Evolutionary conservation across 2,329 filamentous ascomycete species (phyloP).

Genomic region (Ilyonectria sp.): DNA sequence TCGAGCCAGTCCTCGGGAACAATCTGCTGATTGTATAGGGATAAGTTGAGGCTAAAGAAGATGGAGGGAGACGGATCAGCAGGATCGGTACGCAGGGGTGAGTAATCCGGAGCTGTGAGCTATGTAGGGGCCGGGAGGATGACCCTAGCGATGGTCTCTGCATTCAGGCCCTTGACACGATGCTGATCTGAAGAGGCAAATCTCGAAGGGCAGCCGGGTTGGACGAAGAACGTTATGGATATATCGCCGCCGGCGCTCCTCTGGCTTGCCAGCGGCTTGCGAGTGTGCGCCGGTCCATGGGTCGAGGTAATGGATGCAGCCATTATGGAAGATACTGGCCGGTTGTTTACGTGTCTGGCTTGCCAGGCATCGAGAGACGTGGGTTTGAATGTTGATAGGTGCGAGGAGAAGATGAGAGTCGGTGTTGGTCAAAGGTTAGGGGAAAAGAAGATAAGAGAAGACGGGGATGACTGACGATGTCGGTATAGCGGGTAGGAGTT

Average conservation of each 20-base stretch:
- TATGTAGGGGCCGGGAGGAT: too few relatives aligned
- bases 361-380: background rate
- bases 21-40: too few relatives aligned
- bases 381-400: background rate
- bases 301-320: background rate
- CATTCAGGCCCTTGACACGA: too few relatives aligned
- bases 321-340: background rate
- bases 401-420: background rate
- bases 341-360: background rate
- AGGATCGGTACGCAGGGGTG: too few relatives aligned
- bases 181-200: background rate
- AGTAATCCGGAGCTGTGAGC: too few relatives aligned
- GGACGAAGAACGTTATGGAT: background rate
- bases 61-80: too few relatives aligned
- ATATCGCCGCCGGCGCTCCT: slow-evolving; percentile 7
- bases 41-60: too few relatives aligned
- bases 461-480: background rate
- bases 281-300: background rate
- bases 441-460: background rate
- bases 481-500: background rate
- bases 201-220: background rate
- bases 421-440: background rate
- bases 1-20: too few relatives aligned
- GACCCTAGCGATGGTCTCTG: too few relatives aligned
- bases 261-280: background rate